These are phyloP conservation scores for Cryptosporidium bovis DNA, from an alignment of 169 alveolate genomes.

Conservation along the genomic window DNA sequence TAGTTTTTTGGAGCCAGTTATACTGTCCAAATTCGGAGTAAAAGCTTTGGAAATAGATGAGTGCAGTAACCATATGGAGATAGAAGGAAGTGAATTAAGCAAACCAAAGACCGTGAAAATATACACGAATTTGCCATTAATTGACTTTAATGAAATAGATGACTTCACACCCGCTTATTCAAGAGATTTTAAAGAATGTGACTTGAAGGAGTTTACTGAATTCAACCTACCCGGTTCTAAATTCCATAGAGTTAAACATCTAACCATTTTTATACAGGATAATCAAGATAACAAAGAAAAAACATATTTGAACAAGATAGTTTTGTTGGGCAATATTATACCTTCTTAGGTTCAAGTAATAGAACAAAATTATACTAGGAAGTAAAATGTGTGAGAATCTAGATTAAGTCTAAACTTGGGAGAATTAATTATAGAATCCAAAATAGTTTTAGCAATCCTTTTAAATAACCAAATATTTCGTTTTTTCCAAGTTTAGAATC, in stretches of 20 bases:
- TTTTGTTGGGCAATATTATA: conserved; percentile 25
- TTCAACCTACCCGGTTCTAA: conserved; percentile 58
- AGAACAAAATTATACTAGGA: too few relatives aligned
- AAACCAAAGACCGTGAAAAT: conserved; percentile 42
- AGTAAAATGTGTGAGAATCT: background rate
- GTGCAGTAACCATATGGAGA: background rate
- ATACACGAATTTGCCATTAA: conserved; percentile 47
- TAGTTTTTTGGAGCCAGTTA: conserved; percentile 45
- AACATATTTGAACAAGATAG: conserved; percentile 50
- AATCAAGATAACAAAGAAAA: conserved; percentile 44
- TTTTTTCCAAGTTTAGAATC: conserved; percentile 93
- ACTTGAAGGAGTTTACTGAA: background rate
- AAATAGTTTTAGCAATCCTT: conserved; percentile 88
- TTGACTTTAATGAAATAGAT: conserved; percentile 57
- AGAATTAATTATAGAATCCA: conserved; percentile 81
- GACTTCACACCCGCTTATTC: conserved; percentile 56
- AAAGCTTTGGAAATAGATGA: conserved; percentile 22
- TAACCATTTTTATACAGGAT: conserved; percentile 64
- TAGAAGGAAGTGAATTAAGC: background rate
- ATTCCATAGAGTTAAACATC: conserved; percentile 56
- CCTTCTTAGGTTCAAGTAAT: conserved; percentile 27
- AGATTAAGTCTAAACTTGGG: conserved; percentile 24
- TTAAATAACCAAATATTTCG: conserved; percentile 90
- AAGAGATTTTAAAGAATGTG: conserved; percentile 17
- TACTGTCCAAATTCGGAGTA: conserved; percentile 46